Percentiles rank a stretch among this genome's conserved stretches.
Evolutionary conservation across 2,329 filamentous ascomycete species (phyloP).

Genomic region (Albifimbria verrucaria): DNA sequence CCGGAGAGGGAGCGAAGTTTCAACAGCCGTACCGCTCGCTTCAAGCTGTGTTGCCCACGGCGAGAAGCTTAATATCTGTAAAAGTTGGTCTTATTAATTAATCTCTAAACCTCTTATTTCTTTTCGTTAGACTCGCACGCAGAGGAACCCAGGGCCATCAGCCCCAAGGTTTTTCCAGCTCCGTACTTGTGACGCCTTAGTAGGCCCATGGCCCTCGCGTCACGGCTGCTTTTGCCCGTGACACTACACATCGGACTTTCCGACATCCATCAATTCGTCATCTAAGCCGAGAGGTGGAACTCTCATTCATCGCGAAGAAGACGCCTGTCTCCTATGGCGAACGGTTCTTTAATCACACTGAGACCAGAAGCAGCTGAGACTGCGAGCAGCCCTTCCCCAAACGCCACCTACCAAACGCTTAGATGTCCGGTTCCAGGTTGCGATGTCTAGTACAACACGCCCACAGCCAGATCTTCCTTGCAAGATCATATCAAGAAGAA

Average conservation of each 20-base stretch:
- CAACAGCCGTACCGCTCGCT: conserved; percentile 1
- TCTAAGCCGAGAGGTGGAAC: neutral
- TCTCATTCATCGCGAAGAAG: neutral
- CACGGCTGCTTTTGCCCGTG: neutral
- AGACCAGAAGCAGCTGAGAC: neutral
- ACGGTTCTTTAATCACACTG: neutral
- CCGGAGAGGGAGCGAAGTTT: conserved; percentile 11
- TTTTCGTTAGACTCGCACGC: no score
- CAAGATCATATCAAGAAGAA: no score
- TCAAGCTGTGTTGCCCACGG: conserved; percentile 5
- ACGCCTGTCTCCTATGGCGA: neutral
- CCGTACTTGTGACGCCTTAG: no score
- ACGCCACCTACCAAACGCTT: neutral
- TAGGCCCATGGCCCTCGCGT: neutral
- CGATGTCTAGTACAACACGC: neutral
- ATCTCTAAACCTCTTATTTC: no score
- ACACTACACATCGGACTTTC: neutral
- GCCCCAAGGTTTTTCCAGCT: no score
- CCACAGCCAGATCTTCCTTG: no score
- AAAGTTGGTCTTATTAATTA: no score
- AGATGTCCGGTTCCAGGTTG: neutral
- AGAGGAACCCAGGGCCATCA: no score
- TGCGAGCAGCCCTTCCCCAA: neutral
- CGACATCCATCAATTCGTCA: neutral
- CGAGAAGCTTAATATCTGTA: conserved; percentile 4